Base-by-base conservation (phyloP, 192 early-diverging fungal genomes). In the Chytriomyces sp. region DNA sequence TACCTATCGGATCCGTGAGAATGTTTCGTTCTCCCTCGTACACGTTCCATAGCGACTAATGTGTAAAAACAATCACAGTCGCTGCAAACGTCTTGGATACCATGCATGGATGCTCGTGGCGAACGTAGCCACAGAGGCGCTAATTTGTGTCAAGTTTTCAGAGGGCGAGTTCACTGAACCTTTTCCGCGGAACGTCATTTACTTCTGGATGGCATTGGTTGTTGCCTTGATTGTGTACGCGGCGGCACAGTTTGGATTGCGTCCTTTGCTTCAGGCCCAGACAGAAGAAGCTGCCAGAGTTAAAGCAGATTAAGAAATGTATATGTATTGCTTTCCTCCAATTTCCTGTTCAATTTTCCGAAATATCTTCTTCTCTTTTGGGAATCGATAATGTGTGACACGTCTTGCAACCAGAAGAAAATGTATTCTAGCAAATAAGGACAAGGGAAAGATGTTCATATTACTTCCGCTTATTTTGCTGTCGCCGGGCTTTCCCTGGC, bases 131-230 rank as follows among this genome's bases (percentile, higher is more conserved):
- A 95, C 95, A 0, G 96, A 98, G 76, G 84, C 93, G 5, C 73
- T 98, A n/a, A 95, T 98, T 72, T 83, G 89, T 53, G 80, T 94
- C 75, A 98, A 98, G 78, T 96, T 94, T 82, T 86, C 89, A 10
- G 82, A 83, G 40, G 94, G 89, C 54, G 94, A 96, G 80, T 98
- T 98, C 77, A 77, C 87, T 0, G 84, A 88, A 55, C 91, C 94
- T 4, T 88, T 89, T 14, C 96, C 96, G 10, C 74, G 72, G 10
- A 5, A 75, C 10, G 90, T 96, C 4, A 77, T 89, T 12, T 76
- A 86, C 52, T 93, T 91, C 63, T 98, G 96, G 96, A 70, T 68
- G 28, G 52, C 84, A 0, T 88, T 95, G 26, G 68, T 84, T 5
- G 73, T 78, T 3, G 39, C 82, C 3, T 72, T 98, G 17, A 82